Percentiles rank a stretch among this genome's conserved stretches.
Evolutionary conservation across 352 stramenopile species (phyloP).

Genomic region (Phytophthora sansomeana): DNA sequence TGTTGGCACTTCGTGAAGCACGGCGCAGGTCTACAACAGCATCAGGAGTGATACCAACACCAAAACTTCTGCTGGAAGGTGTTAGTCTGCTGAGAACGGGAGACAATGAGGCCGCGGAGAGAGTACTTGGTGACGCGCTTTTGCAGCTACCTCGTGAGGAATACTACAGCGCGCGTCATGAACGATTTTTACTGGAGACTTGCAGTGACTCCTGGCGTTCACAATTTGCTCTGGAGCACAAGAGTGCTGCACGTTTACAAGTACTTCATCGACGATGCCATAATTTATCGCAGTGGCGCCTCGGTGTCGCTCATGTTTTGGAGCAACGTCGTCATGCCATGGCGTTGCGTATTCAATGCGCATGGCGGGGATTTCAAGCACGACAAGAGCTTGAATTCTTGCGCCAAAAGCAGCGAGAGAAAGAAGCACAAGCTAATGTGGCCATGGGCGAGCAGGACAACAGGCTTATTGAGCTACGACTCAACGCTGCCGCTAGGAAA

Average conservation of each 20-base stretch:
- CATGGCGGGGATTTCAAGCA: conserved; percentile 47
- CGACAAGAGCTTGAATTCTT: conserved; percentile 32
- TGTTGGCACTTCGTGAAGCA: conserved; percentile 36
- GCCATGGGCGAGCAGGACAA: conserved; percentile 56
- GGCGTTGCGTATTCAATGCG: conserved; percentile 55
- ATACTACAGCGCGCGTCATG: conserved; percentile 56
- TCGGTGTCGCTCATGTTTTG: conserved; percentile 36
- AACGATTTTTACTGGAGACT: conserved; percentile 53
- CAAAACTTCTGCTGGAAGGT: conserved; percentile 58
- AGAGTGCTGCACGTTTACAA: conserved; percentile 49
- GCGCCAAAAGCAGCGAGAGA: conserved; percentile 31
- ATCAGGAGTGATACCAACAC: conserved; percentile 9
- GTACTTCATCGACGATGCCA: conserved; percentile 18
- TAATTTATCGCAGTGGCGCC: conserved; percentile 25
- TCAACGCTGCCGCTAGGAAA: conserved; percentile 50
- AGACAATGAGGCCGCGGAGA: conserved; percentile 38
- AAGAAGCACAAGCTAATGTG: conserved; percentile 47
- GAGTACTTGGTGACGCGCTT: conserved; percentile 44
- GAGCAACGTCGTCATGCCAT: conserved; percentile 39
- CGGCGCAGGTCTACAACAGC: conserved; percentile 15
- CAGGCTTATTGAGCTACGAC: conserved; percentile 41
- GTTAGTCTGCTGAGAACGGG: conserved; percentile 48
- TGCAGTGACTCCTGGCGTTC: conserved; percentile 52
- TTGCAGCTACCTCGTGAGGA: conserved; percentile 27
- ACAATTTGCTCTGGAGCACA: conserved; percentile 53